These are phyloP conservation scores for Amanita muscaria DNA, from an alignment of 768 basidiomycete genomes.

Conservation along the genomic window DNA sequence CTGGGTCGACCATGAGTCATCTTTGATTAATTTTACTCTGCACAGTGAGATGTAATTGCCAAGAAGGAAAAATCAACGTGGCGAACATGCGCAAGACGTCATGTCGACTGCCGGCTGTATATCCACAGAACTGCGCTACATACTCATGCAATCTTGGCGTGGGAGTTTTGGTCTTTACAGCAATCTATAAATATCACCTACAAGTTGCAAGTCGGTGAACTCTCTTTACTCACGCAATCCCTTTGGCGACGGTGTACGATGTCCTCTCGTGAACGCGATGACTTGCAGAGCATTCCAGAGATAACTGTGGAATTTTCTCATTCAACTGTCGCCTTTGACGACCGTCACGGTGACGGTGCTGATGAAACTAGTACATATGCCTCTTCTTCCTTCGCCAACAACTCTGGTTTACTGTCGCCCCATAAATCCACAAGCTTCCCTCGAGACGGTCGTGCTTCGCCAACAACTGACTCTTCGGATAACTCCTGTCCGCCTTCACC, in stretches of 20 bases:
- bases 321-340: slow-evolving; percentile 4
- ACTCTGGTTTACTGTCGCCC: slow-evolving; percentile 19
- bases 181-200: not conserved
- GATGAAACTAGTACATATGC: not conserved
- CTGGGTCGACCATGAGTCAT: too few species aligned
- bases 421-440: not conserved
- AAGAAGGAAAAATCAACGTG: too few species aligned
- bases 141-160: too few species aligned
- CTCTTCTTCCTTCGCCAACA: slow-evolving; percentile 3
- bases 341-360: not conserved
- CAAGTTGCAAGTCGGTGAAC: not conserved
- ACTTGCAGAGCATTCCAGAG: slow-evolving; percentile 7
- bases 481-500: slow-evolving; percentile 61
- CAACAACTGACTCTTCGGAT: slow-evolving; percentile 28
- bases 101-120: too few species aligned
- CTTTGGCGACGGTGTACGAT: too few species aligned
- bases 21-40: too few species aligned
- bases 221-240: not conserved
- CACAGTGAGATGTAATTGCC: too few species aligned
- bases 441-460: slow-evolving; percentile 17
- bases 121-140: too few species aligned
- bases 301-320: slow-evolving; percentile 7
- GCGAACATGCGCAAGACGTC: too few species aligned
- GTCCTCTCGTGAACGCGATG: too few species aligned
- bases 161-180: too few species aligned